Evolutionary conservation across 2,329 filamentous ascomycete genomes (phyloP).

Genomic region (Emmonsiellopsis sp.): DNA sequence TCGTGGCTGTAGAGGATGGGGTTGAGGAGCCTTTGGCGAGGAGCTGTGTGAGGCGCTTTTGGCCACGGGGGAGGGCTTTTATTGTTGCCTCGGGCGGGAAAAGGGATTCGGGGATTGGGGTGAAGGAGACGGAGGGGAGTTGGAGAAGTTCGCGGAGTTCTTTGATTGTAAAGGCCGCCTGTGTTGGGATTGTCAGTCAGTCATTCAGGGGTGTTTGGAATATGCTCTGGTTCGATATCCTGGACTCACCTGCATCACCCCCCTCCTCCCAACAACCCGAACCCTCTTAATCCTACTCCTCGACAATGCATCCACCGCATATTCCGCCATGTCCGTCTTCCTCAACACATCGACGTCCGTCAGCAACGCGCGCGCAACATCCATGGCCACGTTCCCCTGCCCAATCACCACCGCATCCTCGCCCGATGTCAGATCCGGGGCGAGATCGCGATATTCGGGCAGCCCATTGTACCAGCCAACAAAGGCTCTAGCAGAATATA

Average conservation of each 20-base stretch:
- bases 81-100: conserved; percentile 53
- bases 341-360: conserved; percentile 62
- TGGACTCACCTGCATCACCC: conserved; percentile 65
- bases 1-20: conserved; percentile 41
- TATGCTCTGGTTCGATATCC: background rate
- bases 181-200: conserved; percentile 3
- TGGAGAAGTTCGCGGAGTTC: conserved; percentile 83
- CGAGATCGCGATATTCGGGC: conserved; percentile 64
- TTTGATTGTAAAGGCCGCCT: conserved; percentile 93
- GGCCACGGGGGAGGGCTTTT: conserved; percentile 62
- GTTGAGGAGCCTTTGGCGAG: conserved; percentile 62
- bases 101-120: conserved; percentile 55
- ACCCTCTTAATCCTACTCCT: conserved; percentile 69
- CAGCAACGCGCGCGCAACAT: conserved; percentile 81
- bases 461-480: conserved; percentile 98
- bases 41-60: conserved; percentile 70
- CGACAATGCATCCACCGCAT: conserved; percentile 64
- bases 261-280: conserved; percentile 77
- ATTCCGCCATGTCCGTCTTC: conserved; percentile 80
- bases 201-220: background rate
- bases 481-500: conserved; percentile 84
- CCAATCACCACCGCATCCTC: conserved; percentile 84
- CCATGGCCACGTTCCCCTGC: conserved; percentile 91
- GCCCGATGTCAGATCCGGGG: conserved; percentile 62
- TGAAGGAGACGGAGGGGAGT: conserved; percentile 61